phyloP scores from a whole-genome alignment of 108 stramenopile species.

The Pseudonitzschia multistriata region DNA sequence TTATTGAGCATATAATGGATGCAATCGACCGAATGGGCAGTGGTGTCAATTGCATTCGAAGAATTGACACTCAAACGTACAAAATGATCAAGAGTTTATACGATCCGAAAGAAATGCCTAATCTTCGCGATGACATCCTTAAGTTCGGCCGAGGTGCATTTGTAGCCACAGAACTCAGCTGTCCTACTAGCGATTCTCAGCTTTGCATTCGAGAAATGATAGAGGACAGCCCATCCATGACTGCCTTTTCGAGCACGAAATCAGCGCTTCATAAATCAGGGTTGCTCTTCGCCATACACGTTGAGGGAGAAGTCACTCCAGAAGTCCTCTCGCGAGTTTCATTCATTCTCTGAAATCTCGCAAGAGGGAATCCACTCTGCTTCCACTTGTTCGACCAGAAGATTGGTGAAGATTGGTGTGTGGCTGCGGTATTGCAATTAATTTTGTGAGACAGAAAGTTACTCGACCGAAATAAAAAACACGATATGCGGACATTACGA shows the following conservation, averaged over 20 bases:
- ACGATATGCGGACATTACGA: no score
- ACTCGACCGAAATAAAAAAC: no score
- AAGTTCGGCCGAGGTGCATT: conserved; percentile 32
- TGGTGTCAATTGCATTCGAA: conserved; percentile 30
- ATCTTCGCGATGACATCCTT: conserved; percentile 65
- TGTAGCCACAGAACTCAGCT: conserved; percentile 47
- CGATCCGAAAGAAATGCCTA: conserved; percentile 54
- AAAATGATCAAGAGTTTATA: conserved; percentile 70
- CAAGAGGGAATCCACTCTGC: not conserved
- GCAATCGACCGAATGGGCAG: conserved; percentile 23
- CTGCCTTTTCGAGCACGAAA: conserved; percentile 53
- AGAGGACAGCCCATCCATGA: conserved; percentile 69
- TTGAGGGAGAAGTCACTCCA: conserved; percentile 54
- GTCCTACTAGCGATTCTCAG: conserved; percentile 43
- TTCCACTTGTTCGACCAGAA: no score
- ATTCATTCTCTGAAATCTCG: conserved; percentile 32
- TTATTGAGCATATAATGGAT: conserved; percentile 25
- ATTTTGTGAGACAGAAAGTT: no score
- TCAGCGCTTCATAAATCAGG: conserved; percentile 61
- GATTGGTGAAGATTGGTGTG: no score
- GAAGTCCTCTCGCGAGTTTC: conserved; percentile 59
- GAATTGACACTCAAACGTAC: conserved; percentile 38
- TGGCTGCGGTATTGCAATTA: no score
- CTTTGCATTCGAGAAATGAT: conserved; percentile 65
- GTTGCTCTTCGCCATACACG: conserved; percentile 51